Evolutionary conservation across 148 eudicot species (phyloP).

Genomic region (Dysphania ambrosioides): DNA sequence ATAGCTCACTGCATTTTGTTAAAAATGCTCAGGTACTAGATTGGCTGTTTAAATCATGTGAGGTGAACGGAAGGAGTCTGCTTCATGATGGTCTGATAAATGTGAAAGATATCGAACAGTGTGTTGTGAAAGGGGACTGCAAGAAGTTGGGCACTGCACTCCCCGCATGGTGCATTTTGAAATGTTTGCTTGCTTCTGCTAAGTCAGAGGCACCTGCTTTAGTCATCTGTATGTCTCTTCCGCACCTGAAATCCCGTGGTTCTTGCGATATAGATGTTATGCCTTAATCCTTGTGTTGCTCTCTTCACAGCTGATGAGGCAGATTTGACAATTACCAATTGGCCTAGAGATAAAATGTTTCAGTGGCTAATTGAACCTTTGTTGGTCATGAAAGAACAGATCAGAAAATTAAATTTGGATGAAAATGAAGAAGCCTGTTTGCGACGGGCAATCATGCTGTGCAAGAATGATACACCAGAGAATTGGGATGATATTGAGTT

Average conservation of each 20-base stretch:
- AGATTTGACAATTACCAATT: constrained; percentile 53
- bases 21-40: constrained; percentile 58
- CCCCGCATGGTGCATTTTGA: constrained; percentile 79
- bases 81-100: constrained; percentile 66
- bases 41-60: constrained; percentile 90
- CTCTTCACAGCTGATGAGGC: constrained; percentile 47
- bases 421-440: constrained; percentile 62
- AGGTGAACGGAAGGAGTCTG: constrained; percentile 63
- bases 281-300: neutral
- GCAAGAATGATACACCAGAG: constrained; percentile 59
- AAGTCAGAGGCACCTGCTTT: constrained; percentile 67
- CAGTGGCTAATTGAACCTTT: constrained; percentile 78
- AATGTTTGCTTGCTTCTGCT: constrained; percentile 73
- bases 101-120: constrained; percentile 65
- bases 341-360: constrained; percentile 67
- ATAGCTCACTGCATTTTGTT: neutral
- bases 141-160: constrained; percentile 66
- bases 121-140: constrained; percentile 59
- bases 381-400: constrained; percentile 75
- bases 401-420: constrained; percentile 46
- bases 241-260: too few relatives aligned
- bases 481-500: constrained; percentile 73
- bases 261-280: neutral
- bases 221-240: constrained; percentile 56
- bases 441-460: constrained; percentile 47